phyloP scores from a whole-genome alignment of 371 early-diverging fungal species.

The Lichtheimia ramosa region DNA sequence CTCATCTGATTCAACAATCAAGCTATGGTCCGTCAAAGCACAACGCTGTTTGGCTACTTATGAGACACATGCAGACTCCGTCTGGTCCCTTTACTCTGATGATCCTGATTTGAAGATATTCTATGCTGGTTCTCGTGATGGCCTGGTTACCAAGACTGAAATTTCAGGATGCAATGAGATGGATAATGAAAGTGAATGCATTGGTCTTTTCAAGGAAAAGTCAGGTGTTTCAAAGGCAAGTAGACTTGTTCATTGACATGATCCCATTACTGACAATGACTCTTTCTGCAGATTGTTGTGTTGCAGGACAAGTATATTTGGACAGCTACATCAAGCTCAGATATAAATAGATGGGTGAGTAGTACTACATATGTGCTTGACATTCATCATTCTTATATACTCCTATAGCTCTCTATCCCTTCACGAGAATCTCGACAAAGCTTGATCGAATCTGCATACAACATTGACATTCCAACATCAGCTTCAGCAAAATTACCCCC shows the following conservation, averaged over 20 bases:
- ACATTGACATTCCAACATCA: conserved; percentile 41
- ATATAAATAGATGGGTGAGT: conserved; percentile 82
- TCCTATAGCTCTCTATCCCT: conserved; percentile 56
- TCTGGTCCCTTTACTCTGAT: conserved; percentile 87
- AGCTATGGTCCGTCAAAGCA: conserved; percentile 90
- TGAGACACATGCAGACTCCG: conserved; percentile 81
- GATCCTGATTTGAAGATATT: conserved; percentile 85
- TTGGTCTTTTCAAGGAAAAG: conserved; percentile 84
- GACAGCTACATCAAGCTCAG: conserved; percentile 87
- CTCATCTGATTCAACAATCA: conserved; percentile 88
- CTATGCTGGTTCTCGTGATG: conserved; percentile 91
- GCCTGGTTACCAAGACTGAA: conserved; percentile 81
- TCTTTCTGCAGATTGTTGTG: conserved; percentile 59
- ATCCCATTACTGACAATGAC: not conserved
- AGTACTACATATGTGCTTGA: not conserved
- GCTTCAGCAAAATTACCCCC: conserved; percentile 47
- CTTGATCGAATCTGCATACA: conserved; percentile 47
- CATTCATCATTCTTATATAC: not conserved
- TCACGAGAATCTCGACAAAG: conserved; percentile 42
- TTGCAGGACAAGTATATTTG: conserved; percentile 83
- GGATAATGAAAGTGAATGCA: conserved; percentile 67
- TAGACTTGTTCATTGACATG: not conserved
- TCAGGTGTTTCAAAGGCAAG: conserved; percentile 78
- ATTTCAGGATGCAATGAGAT: conserved; percentile 35
- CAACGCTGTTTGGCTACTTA: conserved; percentile 88